Conservation (phyloP, 1,284 basidiomycete genomes). For the Chondrostereum purpureum region DNA sequence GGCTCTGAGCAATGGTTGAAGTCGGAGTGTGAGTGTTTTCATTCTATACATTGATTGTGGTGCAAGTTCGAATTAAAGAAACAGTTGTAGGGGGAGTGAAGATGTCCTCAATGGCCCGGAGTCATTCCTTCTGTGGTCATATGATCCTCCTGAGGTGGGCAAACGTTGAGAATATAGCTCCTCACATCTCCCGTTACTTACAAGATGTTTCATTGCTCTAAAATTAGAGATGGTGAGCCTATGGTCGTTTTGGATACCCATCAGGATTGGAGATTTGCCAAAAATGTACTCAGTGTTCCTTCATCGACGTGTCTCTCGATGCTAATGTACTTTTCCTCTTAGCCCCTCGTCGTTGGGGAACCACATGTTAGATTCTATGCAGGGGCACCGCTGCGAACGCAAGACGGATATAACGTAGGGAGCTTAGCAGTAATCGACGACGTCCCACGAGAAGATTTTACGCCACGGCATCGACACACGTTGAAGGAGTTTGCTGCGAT, state of each 20-base stretch:
- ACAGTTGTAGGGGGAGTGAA: conserved; percentile 59
- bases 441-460: conserved; percentile 78
- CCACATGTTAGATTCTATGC: conserved; percentile 87
- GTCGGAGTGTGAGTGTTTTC: conserved; percentile 56
- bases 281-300: conserved; percentile 46
- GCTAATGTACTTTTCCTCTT: conserved; percentile 13
- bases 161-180: neutral
- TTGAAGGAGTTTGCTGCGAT: conserved; percentile 94
- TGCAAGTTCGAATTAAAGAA: too few relatives aligned
- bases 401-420: conserved; percentile 88
- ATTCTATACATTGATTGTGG: conserved; percentile 11
- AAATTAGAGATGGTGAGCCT: conserved; percentile 76
- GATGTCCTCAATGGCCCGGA: conserved; percentile 46
- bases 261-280: conserved; percentile 84
- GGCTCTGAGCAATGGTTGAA: conserved; percentile 85
- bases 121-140: conserved; percentile 78
- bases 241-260: conserved; percentile 77
- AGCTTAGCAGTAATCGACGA: conserved; percentile 84
- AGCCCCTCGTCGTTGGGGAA: conserved; percentile 70
- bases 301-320: neutral
- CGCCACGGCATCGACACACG: conserved; percentile 84
- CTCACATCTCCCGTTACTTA: too few relatives aligned
- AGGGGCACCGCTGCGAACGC: conserved; percentile 82
- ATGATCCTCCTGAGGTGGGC: conserved; percentile 70
- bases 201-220: neutral